Conservation (phyloP, 495 filamentous ascomycete species). For the Aspergillus indologenus region DNA sequence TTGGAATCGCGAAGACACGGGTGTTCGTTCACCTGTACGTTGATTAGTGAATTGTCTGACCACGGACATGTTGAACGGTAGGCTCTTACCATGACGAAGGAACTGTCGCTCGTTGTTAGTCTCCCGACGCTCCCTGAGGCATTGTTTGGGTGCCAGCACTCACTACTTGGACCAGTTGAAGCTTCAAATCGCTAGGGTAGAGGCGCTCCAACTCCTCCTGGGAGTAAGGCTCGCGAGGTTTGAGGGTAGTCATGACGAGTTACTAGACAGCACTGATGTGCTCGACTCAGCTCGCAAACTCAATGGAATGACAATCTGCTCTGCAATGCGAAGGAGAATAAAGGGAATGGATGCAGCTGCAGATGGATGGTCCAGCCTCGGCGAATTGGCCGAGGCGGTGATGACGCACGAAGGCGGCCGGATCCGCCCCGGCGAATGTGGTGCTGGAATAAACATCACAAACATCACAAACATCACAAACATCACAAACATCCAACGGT, state of each 20-base stretch:
- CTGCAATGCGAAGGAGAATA: background rate
- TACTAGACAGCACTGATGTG: background rate
- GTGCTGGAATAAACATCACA: too few species aligned
- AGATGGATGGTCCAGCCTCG: background rate
- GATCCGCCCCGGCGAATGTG: constrained; percentile 17
- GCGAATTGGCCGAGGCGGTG: constrained; percentile 8
- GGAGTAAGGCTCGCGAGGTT: constrained; percentile 72
- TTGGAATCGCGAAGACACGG: constrained; percentile 81
- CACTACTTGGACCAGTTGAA: constrained; percentile 86
- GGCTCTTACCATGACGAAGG: constrained; percentile 71
- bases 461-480: too few species aligned
- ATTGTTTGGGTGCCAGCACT: constrained; percentile 20
- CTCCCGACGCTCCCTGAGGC: background rate
- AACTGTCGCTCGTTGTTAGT: constrained; percentile 40
- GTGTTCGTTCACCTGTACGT: constrained; percentile 68
- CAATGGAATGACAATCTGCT: background rate
- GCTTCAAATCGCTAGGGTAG: constrained; percentile 75
- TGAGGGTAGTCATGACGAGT: constrained; percentile 68
- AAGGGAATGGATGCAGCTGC: background rate
- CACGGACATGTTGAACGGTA: background rate
- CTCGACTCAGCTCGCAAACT: background rate
- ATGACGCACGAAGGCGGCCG: constrained; percentile 22
- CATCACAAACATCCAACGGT: too few species aligned
- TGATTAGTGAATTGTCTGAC: background rate
- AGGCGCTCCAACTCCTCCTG: constrained; percentile 75